Conservation (phyloP, 768 basidiomycete genomes). For the Amanita polypyramis region DNA sequence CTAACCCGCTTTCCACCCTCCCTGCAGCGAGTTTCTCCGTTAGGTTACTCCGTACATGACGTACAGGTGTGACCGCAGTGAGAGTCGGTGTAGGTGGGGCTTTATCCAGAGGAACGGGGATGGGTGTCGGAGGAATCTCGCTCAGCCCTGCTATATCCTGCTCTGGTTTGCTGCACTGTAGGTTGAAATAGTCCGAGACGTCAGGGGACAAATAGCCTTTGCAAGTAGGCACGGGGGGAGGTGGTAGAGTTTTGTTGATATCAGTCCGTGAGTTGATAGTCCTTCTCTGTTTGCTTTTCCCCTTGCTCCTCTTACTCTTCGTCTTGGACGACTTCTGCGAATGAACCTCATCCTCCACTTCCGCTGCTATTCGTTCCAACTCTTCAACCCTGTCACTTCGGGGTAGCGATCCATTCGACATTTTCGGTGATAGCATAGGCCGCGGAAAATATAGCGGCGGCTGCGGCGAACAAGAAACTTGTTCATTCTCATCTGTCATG, state of each 20-base stretch:
- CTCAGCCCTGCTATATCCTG: too few species aligned
- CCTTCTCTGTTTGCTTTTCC: constrained; percentile 11
- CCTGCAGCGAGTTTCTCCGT: constrained; percentile 8
- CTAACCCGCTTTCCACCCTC: constrained; percentile 44
- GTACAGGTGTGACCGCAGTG: constrained; percentile 22
- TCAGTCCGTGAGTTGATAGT: constrained; percentile 6
- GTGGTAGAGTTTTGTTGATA: constrained; percentile 51
- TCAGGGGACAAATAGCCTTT: not conserved
- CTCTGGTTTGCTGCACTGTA: constrained; percentile 12
- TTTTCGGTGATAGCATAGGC: constrained; percentile 57
- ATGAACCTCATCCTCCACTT: constrained; percentile 23
- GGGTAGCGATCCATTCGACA: constrained; percentile 24
- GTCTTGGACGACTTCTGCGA: constrained; percentile 8
- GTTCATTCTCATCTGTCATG: not conserved
- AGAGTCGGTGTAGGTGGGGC: constrained; percentile 46
- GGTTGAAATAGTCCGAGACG: constrained; percentile 18
- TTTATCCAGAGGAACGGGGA: constrained; percentile 18
- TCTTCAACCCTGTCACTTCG: constrained; percentile 55
- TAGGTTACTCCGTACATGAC: constrained; percentile 11
- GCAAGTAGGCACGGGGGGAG: constrained; percentile 40
- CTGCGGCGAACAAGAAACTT: constrained; percentile 17
- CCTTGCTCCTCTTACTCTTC: constrained; percentile 12
- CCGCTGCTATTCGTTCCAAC: constrained; percentile 66
- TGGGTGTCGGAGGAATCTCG: constrained; percentile 1
- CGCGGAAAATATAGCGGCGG: constrained; percentile 48